These are phyloP conservation scores for Drosera spatulata DNA, from an alignment of 179 eudicot species.

Conservation along the genomic window DNA sequence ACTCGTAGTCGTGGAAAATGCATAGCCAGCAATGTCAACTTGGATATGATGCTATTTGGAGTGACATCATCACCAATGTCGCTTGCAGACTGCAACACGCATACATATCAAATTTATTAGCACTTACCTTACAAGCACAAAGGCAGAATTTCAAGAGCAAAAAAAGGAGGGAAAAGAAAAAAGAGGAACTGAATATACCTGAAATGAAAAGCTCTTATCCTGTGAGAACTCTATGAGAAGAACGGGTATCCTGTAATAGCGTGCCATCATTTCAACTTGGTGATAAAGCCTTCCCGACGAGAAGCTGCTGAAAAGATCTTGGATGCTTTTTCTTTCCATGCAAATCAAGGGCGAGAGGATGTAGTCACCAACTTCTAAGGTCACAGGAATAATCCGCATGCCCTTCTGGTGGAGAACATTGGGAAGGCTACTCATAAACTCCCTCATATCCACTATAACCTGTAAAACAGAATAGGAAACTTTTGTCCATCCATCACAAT, in stretches of 20 bases:
- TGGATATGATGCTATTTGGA: constrained; percentile 82
- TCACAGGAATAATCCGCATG: constrained; percentile 89
- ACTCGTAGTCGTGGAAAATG: constrained; percentile 96
- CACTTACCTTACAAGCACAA: not conserved
- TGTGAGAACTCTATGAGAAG: constrained; percentile 95
- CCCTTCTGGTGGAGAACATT: constrained; percentile 98
- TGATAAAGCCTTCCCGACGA: constrained; percentile 84
- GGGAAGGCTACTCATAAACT: constrained; percentile 99
- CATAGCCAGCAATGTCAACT: constrained; percentile 77
- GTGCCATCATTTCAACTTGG: constrained; percentile 92
- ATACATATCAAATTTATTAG: not conserved
- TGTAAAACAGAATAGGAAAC: constrained; percentile 10
- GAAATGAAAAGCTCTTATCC: constrained; percentile 98
- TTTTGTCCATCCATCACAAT: not conserved
- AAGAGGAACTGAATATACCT: constrained; percentile 26
- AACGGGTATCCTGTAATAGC: constrained; percentile 88
- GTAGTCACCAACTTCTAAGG: constrained; percentile 94
- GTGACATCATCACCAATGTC: constrained; percentile 93
- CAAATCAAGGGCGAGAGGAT: constrained; percentile 87
- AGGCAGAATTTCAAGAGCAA: not conserved
- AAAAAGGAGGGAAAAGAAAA: not conserved
- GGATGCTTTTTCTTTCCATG: constrained; percentile 94
- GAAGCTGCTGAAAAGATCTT: constrained; percentile 86
- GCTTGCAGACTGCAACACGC: constrained; percentile 63
- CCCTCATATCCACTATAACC: constrained; percentile 99